A percentile compares a stretch with the other conserved stretches of the same genome.
phyloP scores from a whole-genome alignment of 306 rosid genomes.

The Trifolium fragiferum region DNA sequence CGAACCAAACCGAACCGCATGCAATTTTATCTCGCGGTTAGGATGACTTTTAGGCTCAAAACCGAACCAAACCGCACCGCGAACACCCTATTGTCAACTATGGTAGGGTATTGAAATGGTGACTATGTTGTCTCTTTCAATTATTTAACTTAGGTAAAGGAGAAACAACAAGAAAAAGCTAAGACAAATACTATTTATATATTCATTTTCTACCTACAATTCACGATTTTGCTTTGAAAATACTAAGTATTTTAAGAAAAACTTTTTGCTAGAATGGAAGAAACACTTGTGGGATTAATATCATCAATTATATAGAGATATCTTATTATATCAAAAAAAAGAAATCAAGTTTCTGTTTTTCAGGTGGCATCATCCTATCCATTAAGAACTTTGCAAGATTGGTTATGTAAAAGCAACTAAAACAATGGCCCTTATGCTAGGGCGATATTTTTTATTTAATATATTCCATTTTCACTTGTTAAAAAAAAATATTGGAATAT shows the following conservation, averaged over 20 bases:
- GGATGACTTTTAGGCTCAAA: too few relatives aligned
- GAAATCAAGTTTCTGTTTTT: too few relatives aligned
- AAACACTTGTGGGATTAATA: neutral
- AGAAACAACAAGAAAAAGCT: neutral
- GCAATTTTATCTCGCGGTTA: too few relatives aligned
- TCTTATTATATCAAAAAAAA: too few relatives aligned
- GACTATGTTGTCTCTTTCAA: constrained; percentile 2
- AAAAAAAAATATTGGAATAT: too few relatives aligned
- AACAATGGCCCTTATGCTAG: too few relatives aligned
- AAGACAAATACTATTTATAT: neutral
- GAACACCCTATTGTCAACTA: neutral
- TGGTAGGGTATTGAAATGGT: neutral
- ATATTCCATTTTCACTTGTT: too few relatives aligned
- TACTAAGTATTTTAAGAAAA: neutral
- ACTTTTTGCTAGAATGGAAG: constrained; percentile 28
- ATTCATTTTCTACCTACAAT: neutral
- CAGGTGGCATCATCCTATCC: too few relatives aligned
- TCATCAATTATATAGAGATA: too few relatives aligned
- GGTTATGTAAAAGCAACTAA: neutral
- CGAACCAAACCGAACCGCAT: too few relatives aligned
- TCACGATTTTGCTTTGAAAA: constrained; percentile 24
- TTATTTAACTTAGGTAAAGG: constrained; percentile 5
- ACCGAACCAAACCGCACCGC: too few relatives aligned
- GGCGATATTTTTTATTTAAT: too few relatives aligned
- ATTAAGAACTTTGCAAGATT: neutral